Conservation (phyloP, 495 filamentous ascomycete species). For the Neurospora intermedia region DNA sequence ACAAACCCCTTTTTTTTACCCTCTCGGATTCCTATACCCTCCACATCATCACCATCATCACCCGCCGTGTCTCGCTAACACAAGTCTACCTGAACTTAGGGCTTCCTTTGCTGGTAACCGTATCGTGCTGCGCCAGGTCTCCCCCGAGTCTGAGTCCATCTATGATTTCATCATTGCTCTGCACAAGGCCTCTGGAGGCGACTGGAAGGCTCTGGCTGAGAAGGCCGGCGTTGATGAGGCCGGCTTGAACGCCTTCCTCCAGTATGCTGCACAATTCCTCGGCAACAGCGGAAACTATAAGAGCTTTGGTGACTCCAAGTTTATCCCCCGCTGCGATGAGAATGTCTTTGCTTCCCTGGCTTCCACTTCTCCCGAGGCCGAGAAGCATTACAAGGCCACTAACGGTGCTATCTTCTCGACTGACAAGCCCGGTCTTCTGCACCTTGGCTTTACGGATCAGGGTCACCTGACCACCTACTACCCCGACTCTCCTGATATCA, state of each 20-base stretch:
- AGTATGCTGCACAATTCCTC: constrained; percentile 82
- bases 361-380: constrained; percentile 46
- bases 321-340: constrained; percentile 67
- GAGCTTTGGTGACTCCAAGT: constrained; percentile 89
- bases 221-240: constrained; percentile 60
- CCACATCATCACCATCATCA: background rate
- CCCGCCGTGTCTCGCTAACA: constrained; percentile 1
- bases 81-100: constrained; percentile 30
- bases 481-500: constrained; percentile 75
- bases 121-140: constrained; percentile 78
- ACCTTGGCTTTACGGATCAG: constrained; percentile 72
- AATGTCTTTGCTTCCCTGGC: constrained; percentile 63
- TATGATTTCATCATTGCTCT: constrained; percentile 83
- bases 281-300: constrained; percentile 95
- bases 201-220: constrained; percentile 63
- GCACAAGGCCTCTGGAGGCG: constrained; percentile 59
- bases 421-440: constrained; percentile 56
- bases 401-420: constrained; percentile 67
- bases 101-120: constrained; percentile 78
- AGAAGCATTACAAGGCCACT: constrained; percentile 55
- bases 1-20: background rate
- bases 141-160: constrained; percentile 81
- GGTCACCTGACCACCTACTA: constrained; percentile 92
- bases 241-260: constrained; percentile 63
- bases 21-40: background rate